Percentiles rank a stretch among this genome's conserved stretches.
Conservation (phyloP, 352 stramenopile species). For the Phytophthora chlamydospora region DNA sequence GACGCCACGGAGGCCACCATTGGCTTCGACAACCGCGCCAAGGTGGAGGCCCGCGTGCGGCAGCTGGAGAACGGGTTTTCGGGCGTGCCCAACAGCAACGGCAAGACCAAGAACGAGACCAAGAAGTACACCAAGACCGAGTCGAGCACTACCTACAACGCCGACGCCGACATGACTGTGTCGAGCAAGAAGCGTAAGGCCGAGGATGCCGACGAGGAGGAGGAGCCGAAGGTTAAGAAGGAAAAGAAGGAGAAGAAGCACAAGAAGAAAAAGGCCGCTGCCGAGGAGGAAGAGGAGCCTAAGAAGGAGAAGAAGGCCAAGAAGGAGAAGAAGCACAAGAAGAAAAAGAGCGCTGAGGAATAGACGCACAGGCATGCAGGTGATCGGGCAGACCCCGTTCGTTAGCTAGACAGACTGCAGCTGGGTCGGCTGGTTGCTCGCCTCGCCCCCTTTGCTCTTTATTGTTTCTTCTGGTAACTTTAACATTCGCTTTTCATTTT, state of each 20-base stretch:
- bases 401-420: constrained; percentile 32
- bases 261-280: constrained; percentile 75
- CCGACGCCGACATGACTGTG: constrained; percentile 95
- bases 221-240: constrained; percentile 80
- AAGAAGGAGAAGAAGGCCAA: constrained; percentile 33
- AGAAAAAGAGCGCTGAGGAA: constrained; percentile 54
- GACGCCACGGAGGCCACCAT: constrained; percentile 96
- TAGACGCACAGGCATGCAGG: constrained; percentile 39
- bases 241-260: constrained; percentile 88
- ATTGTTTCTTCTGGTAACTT: constrained; percentile 37
- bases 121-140: constrained; percentile 92
- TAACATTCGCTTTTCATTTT: constrained; percentile 39
- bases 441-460: constrained; percentile 28
- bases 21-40: constrained; percentile 96
- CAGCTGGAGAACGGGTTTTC: constrained; percentile 96
- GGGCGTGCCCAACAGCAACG: constrained; percentile 83
- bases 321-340: constrained; percentile 46
- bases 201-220: constrained; percentile 64
- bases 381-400: constrained; percentile 16
- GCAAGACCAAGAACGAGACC: constrained; percentile 89
- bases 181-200: constrained; percentile 90
- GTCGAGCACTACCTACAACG: constrained; percentile 92
- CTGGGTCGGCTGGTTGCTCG: constrained; percentile 26
- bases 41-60: constrained; percentile 98
- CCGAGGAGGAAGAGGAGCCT: constrained; percentile 43